phyloP scores from a whole-genome alignment of 306 rosid genomes.

The Pueraria montana region DNA sequence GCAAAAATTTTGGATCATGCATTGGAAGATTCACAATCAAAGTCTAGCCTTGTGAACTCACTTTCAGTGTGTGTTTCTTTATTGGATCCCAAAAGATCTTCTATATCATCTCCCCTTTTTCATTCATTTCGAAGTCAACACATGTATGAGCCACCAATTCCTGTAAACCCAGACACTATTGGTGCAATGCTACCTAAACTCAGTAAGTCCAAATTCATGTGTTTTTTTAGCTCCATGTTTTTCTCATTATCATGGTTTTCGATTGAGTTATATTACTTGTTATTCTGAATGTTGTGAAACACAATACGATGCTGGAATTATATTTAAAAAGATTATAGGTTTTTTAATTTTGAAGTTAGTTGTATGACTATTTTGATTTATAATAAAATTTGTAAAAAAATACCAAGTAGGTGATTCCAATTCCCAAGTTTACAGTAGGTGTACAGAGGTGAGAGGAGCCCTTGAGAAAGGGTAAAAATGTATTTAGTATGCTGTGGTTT shows the following conservation, averaged over 20 bases:
- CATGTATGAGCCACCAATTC: constrained; percentile 81
- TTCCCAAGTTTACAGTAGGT: neutral
- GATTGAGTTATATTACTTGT: constrained; percentile 20
- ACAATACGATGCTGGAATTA: neutral
- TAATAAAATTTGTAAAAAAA: neutral
- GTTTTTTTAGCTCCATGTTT: constrained; percentile 10
- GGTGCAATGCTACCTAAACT: constrained; percentile 93
- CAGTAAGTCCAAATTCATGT: constrained; percentile 58
- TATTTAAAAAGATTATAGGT: constrained; percentile 3
- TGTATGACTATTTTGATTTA: neutral
- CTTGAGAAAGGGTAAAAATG: neutral
- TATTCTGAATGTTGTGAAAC: constrained; percentile 26
- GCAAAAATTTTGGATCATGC: constrained; percentile 85
- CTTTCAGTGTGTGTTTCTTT: constrained; percentile 95
- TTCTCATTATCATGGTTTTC: constrained; percentile 18
- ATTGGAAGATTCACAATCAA: constrained; percentile 85
- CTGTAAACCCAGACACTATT: constrained; percentile 83
- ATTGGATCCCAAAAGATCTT: constrained; percentile 92
- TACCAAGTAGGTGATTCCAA: neutral
- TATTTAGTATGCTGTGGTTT: neutral
- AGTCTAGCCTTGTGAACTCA: constrained; percentile 88
- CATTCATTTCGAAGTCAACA: constrained; percentile 93
- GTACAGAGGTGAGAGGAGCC: neutral
- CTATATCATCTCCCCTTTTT: constrained; percentile 71
- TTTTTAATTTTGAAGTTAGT: neutral